phyloP scores from a whole-genome alignment of 2,329 filamentous ascomycete species.

The Biscogniauxia mediterranea region DNA sequence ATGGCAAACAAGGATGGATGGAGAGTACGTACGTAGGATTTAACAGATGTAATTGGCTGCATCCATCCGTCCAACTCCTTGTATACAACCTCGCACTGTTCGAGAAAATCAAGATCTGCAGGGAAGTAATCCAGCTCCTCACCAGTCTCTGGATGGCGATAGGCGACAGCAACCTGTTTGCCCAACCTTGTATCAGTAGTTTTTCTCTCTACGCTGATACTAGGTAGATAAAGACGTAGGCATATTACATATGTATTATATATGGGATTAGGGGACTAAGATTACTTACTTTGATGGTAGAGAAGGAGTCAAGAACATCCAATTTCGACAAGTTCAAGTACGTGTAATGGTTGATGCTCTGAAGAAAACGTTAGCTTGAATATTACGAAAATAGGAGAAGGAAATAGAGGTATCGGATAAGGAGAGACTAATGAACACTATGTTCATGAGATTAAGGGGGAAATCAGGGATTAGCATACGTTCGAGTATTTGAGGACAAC shows the following conservation, averaged over 20 bases:
- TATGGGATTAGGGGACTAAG: background rate
- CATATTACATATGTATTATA: too few species aligned
- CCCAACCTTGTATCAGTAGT: background rate
- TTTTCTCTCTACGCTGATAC: too few species aligned
- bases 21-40: conserved; percentile 44
- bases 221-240: too few species aligned
- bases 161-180: conserved; percentile 60
- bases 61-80: conserved; percentile 69
- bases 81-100: conserved; percentile 57
- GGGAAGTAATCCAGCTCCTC: conserved; percentile 59
- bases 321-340: conserved; percentile 56
- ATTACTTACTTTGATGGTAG: conserved; percentile 57
- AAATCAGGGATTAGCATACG: conserved; percentile 22
- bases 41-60: conserved; percentile 57
- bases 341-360: conserved; percentile 63
- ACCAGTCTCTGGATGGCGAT: conserved; percentile 51
- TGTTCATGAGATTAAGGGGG: too few species aligned
- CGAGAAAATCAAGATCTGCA: conserved; percentile 52
- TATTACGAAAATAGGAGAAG: too few species aligned
- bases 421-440: too few species aligned
- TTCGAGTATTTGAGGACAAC: conserved; percentile 66
- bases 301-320: conserved; percentile 71
- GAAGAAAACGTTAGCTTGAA: too few species aligned
- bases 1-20: background rate
- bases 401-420: too few species aligned